These are phyloP conservation scores for Colletotrichum trifolii DNA, from an alignment of 2,329 filamentous ascomycete species.

Conservation along the genomic window DNA sequence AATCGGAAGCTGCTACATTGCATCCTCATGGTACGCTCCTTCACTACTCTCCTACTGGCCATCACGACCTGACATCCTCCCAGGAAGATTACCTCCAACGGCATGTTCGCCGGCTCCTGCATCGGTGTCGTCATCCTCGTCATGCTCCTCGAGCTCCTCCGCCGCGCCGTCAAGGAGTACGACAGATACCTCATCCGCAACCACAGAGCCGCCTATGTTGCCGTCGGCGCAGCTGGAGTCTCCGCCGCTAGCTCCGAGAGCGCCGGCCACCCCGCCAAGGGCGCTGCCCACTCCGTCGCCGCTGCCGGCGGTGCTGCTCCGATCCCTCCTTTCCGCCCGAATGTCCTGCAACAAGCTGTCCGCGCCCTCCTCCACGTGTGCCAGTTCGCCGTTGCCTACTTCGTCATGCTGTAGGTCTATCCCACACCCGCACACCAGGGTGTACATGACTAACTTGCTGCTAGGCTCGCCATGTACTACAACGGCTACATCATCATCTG, in stretches of 20 bases:
- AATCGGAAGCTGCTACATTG: slow-evolving; percentile 77
- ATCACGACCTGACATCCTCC: not conserved
- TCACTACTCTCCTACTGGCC: not conserved
- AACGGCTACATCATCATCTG: slow-evolving; percentile 83
- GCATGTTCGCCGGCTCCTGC: slow-evolving; percentile 83
- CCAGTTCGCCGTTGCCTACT: slow-evolving; percentile 81
- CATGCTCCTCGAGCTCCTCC: slow-evolving; percentile 77
- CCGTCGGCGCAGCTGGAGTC: slow-evolving; percentile 38
- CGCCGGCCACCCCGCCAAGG: slow-evolving; percentile 14
- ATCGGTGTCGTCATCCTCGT: slow-evolving; percentile 82
- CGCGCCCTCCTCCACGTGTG: slow-evolving; percentile 75
- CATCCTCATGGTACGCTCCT: not conserved
- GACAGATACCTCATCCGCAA: slow-evolving; percentile 73
- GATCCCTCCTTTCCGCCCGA: slow-evolving; percentile 63
- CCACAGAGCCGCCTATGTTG: slow-evolving; percentile 46
- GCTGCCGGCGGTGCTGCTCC: not conserved
- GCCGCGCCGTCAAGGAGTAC: slow-evolving; percentile 77
- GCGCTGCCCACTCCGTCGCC: slow-evolving; percentile 3
- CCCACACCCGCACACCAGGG: not conserved
- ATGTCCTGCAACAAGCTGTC: slow-evolving; percentile 71
- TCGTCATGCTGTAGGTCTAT: slow-evolving; percentile 73
- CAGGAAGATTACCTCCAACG: slow-evolving; percentile 60
- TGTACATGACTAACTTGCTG: slow-evolving; percentile 7
- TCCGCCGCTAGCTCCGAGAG: slow-evolving; percentile 22
- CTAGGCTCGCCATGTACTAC: slow-evolving; percentile 67